Evolutionary conservation across 2,329 filamentous ascomycete genomes (phyloP), one percentile per base, ranked within the genome.

Genomic region (Ascochyta pisi): DNA sequence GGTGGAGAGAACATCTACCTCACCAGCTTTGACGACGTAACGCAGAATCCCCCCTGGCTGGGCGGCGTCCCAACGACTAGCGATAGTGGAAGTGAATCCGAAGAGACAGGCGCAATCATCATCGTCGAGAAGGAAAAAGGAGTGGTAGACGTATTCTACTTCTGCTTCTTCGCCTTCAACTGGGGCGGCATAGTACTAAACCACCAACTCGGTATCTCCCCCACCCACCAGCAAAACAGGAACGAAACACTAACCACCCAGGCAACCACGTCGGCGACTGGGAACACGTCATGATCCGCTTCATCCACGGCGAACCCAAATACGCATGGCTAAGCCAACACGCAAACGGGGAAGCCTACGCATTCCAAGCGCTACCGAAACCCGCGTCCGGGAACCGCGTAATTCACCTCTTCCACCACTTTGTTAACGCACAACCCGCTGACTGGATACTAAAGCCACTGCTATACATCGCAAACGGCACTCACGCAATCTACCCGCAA

Each of bases 211-310:
- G 50, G 77, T 66, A 24, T 23, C 23, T 24, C 13, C 9, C 48
- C 19, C 15, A 31, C 6, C 38, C 15, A 40, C 16, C 31, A 39
- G 27, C 24, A 19, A 23, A 26, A 2, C 15, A 5, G 10, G 27
- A 13, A 40, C 23, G 12, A 8, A 8, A 26, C 19, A 12, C 40
- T 50, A 7, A 44, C 57, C 31, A 22, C 8, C 10, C 40, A 69
- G 65, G 76, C 1, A 79, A 86, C 66, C 86, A 88, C 68, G 81
- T 89, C 27, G 86, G 86, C 1, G 84, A 86, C 66, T 86, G 84
- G 84, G 85, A 87, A 66, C 84, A 87, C 67, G 86, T 84, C 55
- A 86, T 87, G 84, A 78, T 89, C 31, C 84, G 86, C 4, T 89
- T 89, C 68, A 47, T 77, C 5, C 75, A 86, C 48, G 83, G 82